Percentiles rank a stretch among this genome's conserved stretches.
These are phyloP conservation scores for Zoysia matrella DNA, from an alignment of 202 grass and related monocot genomes.

Conservation along the genomic window DNA sequence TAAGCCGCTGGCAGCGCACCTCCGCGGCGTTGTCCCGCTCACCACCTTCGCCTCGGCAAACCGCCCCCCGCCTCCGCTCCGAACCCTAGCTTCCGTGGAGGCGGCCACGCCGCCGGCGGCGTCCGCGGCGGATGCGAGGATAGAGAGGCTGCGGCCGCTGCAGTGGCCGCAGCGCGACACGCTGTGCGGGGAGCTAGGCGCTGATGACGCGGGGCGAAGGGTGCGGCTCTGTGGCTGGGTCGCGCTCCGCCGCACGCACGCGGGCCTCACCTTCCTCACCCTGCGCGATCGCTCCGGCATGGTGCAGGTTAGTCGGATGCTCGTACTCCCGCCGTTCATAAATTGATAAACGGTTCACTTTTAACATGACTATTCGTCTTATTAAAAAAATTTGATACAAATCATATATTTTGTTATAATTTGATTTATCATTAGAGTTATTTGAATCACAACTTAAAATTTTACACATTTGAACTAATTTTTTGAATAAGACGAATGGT, in stretches of 20 bases:
- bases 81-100: conserved; percentile 48
- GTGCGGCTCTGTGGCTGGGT: conserved; percentile 96
- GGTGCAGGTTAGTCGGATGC: conserved; percentile 58
- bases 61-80: conserved; percentile 26
- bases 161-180: conserved; percentile 66
- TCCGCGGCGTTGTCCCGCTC: conserved; percentile 46
- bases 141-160: conserved; percentile 44
- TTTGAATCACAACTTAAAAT: no score
- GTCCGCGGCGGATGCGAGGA: not conserved
- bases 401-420: no score
- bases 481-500: no score
- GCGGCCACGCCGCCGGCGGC: conserved; percentile 14
- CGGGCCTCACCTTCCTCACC: conserved; percentile 85
- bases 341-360: no score
- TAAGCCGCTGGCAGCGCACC: conserved; percentile 24
- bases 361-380: no score
- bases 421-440: no score
- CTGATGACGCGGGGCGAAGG: conserved; percentile 60
- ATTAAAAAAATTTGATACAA: no score
- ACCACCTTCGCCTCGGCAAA: not conserved
- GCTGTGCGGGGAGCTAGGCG: conserved; percentile 72
- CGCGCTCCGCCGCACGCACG: conserved; percentile 76
- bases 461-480: no score
- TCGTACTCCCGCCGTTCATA: no score
- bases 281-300: conserved; percentile 80